Conservation (phyloP, 2,329 filamentous ascomycete species). For the Paramyrothecium roridum region DNA sequence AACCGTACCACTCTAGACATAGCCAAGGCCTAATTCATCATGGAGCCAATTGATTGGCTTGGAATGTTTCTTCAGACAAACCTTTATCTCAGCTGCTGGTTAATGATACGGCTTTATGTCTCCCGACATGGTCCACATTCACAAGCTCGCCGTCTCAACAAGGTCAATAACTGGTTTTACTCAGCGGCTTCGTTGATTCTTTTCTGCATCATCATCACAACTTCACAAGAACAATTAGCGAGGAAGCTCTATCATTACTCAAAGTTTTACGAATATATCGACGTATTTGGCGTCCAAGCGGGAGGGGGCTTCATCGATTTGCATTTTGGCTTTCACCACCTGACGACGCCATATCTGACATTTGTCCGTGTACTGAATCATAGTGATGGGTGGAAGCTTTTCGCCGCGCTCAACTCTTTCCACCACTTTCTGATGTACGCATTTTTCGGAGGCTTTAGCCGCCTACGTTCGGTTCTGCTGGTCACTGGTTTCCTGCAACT, state of each 20-base stretch:
- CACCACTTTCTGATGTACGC: constrained; percentile 26
- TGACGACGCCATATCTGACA: constrained; percentile 25
- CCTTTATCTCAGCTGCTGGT: constrained; percentile 3
- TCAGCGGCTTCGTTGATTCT: constrained; percentile 1
- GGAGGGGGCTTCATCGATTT: constrained; percentile 16
- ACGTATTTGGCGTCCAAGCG: constrained; percentile 24
- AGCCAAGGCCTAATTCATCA: neutral
- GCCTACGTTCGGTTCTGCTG: constrained; percentile 5
- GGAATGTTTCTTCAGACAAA: constrained; percentile 3
- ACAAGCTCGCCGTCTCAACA: neutral
- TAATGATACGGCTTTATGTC: constrained; percentile 4
- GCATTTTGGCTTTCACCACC: constrained; percentile 25
- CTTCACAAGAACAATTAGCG: constrained; percentile 1
- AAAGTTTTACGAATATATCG: constrained; percentile 27
- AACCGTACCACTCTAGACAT: too few species aligned
- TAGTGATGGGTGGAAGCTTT: constrained; percentile 19
- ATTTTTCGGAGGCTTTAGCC: constrained; percentile 21
- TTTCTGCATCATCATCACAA: constrained; percentile 4
- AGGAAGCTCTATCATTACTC: constrained; percentile 18
- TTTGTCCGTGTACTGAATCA: constrained; percentile 17
- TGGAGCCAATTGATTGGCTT: neutral
- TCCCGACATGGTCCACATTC: constrained; percentile 4
- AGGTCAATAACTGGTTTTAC: constrained; percentile 7
- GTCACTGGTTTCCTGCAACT: constrained; percentile 9
- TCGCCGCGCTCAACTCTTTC: constrained; percentile 21